Evolutionary conservation across 495 filamentous ascomycete genomes (phyloP).

Genomic region (Penicillium parvum): DNA sequence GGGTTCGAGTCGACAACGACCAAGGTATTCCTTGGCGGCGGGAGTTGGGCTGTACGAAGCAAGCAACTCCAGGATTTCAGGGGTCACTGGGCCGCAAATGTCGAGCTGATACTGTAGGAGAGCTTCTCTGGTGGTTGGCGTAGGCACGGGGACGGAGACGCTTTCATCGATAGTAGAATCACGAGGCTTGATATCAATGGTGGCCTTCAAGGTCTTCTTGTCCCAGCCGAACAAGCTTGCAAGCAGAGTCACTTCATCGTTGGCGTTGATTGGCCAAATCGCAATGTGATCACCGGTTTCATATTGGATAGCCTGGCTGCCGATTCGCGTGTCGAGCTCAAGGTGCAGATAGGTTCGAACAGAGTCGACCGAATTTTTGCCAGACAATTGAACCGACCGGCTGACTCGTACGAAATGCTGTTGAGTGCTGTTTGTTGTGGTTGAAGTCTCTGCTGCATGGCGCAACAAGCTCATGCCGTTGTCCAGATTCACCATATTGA

Average conservation of each 20-base stretch:
- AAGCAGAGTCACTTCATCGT: conserved; percentile 30
- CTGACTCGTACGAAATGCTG: not conserved
- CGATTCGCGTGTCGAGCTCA: conserved; percentile 27
- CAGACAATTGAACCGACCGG: not conserved
- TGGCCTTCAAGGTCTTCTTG: not conserved
- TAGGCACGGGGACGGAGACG: conserved; percentile 22
- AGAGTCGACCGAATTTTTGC: conserved; percentile 15
- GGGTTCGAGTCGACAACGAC: conserved; percentile 14
- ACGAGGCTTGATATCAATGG: conserved; percentile 6
- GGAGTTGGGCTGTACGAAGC: conserved; percentile 25
- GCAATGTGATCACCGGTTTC: conserved; percentile 64
- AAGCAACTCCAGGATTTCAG: conserved; percentile 22
- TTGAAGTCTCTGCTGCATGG: not conserved
- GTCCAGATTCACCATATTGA: not conserved
- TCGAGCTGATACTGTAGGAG: conserved; percentile 36
- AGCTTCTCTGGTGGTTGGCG: conserved; percentile 26
- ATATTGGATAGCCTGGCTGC: conserved; percentile 49
- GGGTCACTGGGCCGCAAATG: conserved; percentile 33
- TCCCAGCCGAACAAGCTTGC: conserved; percentile 12
- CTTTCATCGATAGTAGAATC: conserved; percentile 7
- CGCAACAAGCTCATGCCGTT: not conserved
- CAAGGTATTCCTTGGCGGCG: conserved; percentile 16
- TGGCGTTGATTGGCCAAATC: conserved; percentile 58
- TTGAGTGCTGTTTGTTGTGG: not conserved
- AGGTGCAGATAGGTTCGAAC: conserved; percentile 34